Base-by-base conservation (phyloP, 1,284 basidiomycete species). In the Cryptococcus wingfieldii region DNA sequence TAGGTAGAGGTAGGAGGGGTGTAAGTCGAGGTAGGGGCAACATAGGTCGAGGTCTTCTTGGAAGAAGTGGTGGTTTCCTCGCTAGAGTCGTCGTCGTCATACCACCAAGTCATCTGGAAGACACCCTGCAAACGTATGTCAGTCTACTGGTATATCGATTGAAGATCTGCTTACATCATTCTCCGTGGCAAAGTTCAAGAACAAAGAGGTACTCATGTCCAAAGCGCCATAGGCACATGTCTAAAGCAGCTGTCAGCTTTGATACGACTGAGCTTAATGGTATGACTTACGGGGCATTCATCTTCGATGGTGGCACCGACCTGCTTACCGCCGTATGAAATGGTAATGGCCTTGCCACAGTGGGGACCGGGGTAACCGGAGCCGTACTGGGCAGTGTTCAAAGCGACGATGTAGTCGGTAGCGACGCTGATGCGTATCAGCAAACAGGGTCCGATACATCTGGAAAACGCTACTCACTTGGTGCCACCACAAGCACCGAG, bases 151-250 rank as follows among this genome's bases (percentile, higher is more conserved):
- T 23, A 23, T 23, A 23, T 23, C 23, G 23, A 23, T 23, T 23
- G 23, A 23, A 23, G 23, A 34, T 34, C 31, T 34, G 31, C 31
- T 34, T 10, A 34, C 31, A 8, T 34, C 31, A 34, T 34, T 5
- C 10, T 4, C 31, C 31, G 31, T 34, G 31, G 31, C 31, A 59
- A 79, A 78, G 55, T 67, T 55, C n/a, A 57, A 50, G 79, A 96
- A 96, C 44, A 96, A 83, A 51, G 84, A 81, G 12, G 75, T 71
- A 25, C 88, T 87, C 59, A 94, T 80, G 79, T 96, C 92, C 55
- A 96, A 83, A 43, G 83, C 88, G 38, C 83, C 84, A 44, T 74
- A 81, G 2, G 54, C 54, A 56, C 75, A 76, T 12, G 64, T 61
- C 31, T 34, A 8, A 10, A 6, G 31, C 31, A 34, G 31, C 10